Conservation (phyloP, 805 yeast genomes). For the Ogataea philodendri region DNA sequence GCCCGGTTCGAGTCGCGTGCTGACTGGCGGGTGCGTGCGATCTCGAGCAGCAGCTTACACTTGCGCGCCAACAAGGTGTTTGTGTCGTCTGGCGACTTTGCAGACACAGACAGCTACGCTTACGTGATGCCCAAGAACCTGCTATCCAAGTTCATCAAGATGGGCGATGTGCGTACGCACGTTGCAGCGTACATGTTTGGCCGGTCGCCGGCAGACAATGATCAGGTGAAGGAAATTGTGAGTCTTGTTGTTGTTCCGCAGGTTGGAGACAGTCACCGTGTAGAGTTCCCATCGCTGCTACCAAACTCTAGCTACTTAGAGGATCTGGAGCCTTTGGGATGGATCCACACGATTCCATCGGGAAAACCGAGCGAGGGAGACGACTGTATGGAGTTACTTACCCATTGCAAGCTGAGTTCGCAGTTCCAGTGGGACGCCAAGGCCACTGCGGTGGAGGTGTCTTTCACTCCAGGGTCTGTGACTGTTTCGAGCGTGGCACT, state of each 20-base stretch:
- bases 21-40: constrained; percentile 89
- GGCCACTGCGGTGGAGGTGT: constrained; percentile 58
- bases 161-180: constrained; percentile 78
- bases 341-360: constrained; percentile 87
- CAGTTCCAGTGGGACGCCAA: constrained; percentile 40
- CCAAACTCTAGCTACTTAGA: constrained; percentile 44
- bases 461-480: constrained; percentile 82
- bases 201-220: constrained; percentile 66
- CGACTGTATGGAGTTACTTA: constrained; percentile 68
- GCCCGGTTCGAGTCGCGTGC: constrained; percentile 77
- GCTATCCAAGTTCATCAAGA: constrained; percentile 70
- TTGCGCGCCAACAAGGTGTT: constrained; percentile 74
- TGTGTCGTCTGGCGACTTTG: constrained; percentile 61
- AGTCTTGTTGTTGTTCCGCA: constrained; percentile 84
- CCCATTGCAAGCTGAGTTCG: constrained; percentile 46
- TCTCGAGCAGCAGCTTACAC: constrained; percentile 70
- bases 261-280: constrained; percentile 65
- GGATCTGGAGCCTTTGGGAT: constrained; percentile 80
- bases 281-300: constrained; percentile 54
- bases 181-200: constrained; percentile 84
- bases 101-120: constrained; percentile 54
- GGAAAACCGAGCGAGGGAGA: constrained; percentile 52
- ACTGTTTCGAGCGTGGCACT: constrained; percentile 66
- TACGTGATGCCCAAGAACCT: constrained; percentile 82
- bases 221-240: constrained; percentile 71